Percentiles rank a stretch among this genome's conserved stretches.
These are phyloP conservation scores for Sequoiadendron giganteum DNA, from an alignment of 75 land plant species.

Conservation along the genomic window DNA sequence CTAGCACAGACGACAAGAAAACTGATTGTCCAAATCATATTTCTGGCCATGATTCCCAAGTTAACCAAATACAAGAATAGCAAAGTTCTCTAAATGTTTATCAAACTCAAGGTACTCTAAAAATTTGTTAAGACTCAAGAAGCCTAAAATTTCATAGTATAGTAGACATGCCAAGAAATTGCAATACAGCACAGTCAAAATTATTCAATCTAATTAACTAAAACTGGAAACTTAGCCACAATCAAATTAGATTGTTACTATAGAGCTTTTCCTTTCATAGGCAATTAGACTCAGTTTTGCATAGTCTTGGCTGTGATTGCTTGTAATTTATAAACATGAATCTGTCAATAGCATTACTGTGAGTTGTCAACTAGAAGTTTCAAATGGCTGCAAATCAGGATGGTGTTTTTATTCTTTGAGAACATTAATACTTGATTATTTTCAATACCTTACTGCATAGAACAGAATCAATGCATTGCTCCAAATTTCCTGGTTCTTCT, in stretches of 20 bases:
- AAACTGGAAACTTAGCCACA: neutral
- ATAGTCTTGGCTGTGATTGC: neutral
- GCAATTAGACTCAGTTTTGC: neutral
- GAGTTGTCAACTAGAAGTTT: neutral
- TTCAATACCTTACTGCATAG: conserved; percentile 72
- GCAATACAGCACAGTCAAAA: neutral
- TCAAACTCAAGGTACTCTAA: neutral
- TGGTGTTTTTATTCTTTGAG: neutral
- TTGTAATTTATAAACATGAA: neutral
- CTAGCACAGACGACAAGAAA: neutral
- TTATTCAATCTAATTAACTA: neutral
- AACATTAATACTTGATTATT: neutral
- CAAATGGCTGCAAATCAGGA: conserved; percentile 1
- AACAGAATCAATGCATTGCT: conserved; percentile 57
- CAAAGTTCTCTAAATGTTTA: neutral
- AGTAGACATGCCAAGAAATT: neutral
- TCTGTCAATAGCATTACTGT: neutral
- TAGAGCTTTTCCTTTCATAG: neutral
- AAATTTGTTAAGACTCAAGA: neutral
- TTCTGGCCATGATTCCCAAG: neutral
- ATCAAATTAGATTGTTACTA: neutral
- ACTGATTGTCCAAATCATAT: neutral
- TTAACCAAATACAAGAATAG: neutral
- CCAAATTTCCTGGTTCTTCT: conserved; percentile 68
- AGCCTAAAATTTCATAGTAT: neutral